Evolutionary conservation across 164 flowering plant species (phyloP).

Genomic region (Saururus chinensis): DNA sequence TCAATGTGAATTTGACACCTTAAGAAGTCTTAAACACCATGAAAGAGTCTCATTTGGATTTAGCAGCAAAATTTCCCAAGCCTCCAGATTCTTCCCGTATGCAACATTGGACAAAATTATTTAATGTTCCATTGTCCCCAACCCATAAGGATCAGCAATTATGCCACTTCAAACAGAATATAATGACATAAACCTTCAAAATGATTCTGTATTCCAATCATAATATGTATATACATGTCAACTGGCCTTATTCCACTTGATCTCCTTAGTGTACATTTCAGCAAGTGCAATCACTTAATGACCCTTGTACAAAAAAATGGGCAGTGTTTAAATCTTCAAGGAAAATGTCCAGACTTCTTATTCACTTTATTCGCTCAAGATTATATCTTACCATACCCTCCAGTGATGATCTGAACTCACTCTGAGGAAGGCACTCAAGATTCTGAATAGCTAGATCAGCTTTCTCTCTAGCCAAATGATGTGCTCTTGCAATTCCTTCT

Average conservation of each 20-base stretch:
- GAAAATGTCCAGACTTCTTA: background rate
- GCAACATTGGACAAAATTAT: too few species aligned
- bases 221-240: background rate
- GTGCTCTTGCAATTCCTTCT: conserved; percentile 78
- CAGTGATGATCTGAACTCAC: conserved; percentile 52
- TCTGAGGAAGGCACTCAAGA: conserved; percentile 67
- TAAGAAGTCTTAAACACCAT: too few species aligned
- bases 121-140: too few species aligned
- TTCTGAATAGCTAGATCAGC: conserved; percentile 61
- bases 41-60: too few species aligned
- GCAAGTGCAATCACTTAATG: background rate
- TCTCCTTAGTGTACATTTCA: background rate
- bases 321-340: background rate
- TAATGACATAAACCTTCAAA: background rate
- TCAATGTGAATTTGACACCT: background rate
- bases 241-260: background rate
- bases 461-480: conserved; percentile 58
- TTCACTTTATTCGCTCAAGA: conserved; percentile 63
- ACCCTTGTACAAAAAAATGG: background rate
- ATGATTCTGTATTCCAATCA: background rate
- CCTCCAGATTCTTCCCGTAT: too few species aligned
- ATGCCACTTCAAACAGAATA: too few species aligned
- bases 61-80: too few species aligned
- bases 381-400: conserved; percentile 70
- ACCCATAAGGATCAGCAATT: too few species aligned